Conservation (phyloP, 805 yeast genomes). For the Torulaspora franciscae region DNA sequence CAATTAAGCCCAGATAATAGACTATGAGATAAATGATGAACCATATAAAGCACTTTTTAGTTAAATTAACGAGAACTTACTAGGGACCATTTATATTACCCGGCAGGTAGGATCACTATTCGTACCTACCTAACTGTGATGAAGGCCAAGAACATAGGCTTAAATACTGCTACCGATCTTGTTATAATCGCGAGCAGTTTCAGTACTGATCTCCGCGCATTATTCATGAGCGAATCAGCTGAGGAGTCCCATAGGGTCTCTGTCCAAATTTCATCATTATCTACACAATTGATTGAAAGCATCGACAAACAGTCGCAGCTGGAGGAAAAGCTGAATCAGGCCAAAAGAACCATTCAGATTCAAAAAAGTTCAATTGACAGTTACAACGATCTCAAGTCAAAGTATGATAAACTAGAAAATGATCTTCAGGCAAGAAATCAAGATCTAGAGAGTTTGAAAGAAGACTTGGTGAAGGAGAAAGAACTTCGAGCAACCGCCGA, state of each 20-base stretch:
- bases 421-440: constrained; percentile 20
- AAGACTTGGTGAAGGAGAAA: constrained; percentile 30
- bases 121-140: too few relatives aligned
- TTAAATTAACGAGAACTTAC: neutral
- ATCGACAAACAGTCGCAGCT: constrained; percentile 52
- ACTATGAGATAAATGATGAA: neutral
- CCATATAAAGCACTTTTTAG: neutral
- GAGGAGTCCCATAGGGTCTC: constrained; percentile 45
- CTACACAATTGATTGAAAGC: constrained; percentile 57
- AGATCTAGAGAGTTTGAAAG: constrained; percentile 34
- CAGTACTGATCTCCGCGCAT: neutral
- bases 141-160: too few relatives aligned
- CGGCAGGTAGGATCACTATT: neutral
- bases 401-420: constrained; percentile 35
- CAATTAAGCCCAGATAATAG: neutral
- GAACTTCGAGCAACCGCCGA: constrained; percentile 47
- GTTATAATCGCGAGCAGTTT: neutral
- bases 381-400: constrained; percentile 31
- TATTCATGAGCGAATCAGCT: constrained; percentile 2
- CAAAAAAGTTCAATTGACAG: constrained; percentile 22
- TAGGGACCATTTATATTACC: neutral
- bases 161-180: neutral
- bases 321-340: constrained; percentile 46
- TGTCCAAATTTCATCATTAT: constrained; percentile 50
- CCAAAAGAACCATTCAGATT: constrained; percentile 34